Percentiles rank a stretch among this genome's conserved stretches.
phyloP scores from a whole-genome alignment of 2,329 filamentous ascomycete species.

The Hymenotorrendiella dingleyae region DNA sequence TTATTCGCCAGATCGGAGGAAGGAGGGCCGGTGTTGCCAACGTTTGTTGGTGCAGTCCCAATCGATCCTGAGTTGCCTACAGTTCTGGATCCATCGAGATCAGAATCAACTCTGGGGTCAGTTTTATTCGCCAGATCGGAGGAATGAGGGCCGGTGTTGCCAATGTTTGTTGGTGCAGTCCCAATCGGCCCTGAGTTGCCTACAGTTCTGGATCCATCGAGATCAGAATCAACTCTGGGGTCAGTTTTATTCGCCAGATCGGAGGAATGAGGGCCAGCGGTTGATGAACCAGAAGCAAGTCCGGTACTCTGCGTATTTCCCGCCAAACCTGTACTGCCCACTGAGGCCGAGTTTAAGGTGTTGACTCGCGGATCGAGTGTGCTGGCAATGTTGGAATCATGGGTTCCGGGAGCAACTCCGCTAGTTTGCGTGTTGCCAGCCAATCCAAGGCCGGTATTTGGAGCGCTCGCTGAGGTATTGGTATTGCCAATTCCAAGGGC shows the following conservation, averaged over 20 bases:
- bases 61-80: slow-evolving; percentile 30
- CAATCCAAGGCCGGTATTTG: neutral
- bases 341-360: neutral
- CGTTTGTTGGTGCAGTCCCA: neutral
- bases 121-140: slow-evolving; percentile 37
- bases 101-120: slow-evolving; percentile 48
- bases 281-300: slow-evolving; percentile 17
- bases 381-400: neutral
- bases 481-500: neutral
- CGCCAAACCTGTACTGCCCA: neutral
- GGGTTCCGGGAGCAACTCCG: neutral
- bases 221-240: slow-evolving; percentile 43
- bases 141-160: slow-evolving; percentile 34
- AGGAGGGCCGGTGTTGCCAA: slow-evolving; percentile 28
- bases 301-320: slow-evolving; percentile 1
- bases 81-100: slow-evolving; percentile 44
- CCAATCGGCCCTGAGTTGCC: neutral
- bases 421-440: neutral
- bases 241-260: slow-evolving; percentile 39
- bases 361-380: neutral
- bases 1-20: slow-evolving; percentile 35
- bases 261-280: slow-evolving; percentile 30
- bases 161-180: slow-evolving; percentile 9
- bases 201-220: slow-evolving; percentile 40
- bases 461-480: neutral